These are phyloP conservation scores for Uncinocarpus reesii DNA, from an alignment of 2,329 filamentous ascomycete species.

Conservation along the genomic window DNA sequence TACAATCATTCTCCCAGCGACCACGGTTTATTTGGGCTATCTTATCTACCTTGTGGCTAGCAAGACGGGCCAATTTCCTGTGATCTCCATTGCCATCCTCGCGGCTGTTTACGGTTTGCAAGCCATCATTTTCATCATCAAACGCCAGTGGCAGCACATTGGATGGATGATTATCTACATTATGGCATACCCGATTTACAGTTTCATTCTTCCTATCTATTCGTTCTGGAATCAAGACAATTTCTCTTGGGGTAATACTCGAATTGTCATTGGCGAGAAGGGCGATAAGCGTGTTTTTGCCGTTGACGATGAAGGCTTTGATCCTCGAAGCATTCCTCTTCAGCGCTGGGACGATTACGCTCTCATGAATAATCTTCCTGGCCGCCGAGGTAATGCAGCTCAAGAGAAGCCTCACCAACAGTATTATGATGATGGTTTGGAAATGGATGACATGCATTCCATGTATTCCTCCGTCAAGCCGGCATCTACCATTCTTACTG, in stretches of 20 bases:
- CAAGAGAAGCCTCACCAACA: conserved; percentile 51
- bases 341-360: conserved; percentile 98
- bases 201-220: conserved; percentile 81
- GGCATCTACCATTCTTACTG: conserved; percentile 74
- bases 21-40: conserved; percentile 75
- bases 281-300: conserved; percentile 84
- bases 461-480: conserved; percentile 88
- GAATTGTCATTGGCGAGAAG: conserved; percentile 91
- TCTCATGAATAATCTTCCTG: conserved; percentile 71
- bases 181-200: conserved; percentile 88
- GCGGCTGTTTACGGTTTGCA: conserved; percentile 91
- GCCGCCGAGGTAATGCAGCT: conserved; percentile 65
- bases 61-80: conserved; percentile 62
- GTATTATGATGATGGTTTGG: conserved; percentile 63
- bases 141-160: conserved; percentile 95
- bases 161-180: conserved; percentile 99
- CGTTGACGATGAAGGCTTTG: conserved; percentile 71
- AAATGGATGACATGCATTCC: conserved; percentile 97
- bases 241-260: conserved; percentile 97
- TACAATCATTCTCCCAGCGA: conserved; percentile 83
- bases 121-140: conserved; percentile 89
- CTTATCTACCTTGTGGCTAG: conserved; percentile 71
- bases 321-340: conserved; percentile 83
- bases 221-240: conserved; percentile 99
- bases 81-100: conserved; percentile 81